Conservation (phyloP, 2,329 filamentous ascomycete species). For the Chalaropsis ovoidea region DNA sequence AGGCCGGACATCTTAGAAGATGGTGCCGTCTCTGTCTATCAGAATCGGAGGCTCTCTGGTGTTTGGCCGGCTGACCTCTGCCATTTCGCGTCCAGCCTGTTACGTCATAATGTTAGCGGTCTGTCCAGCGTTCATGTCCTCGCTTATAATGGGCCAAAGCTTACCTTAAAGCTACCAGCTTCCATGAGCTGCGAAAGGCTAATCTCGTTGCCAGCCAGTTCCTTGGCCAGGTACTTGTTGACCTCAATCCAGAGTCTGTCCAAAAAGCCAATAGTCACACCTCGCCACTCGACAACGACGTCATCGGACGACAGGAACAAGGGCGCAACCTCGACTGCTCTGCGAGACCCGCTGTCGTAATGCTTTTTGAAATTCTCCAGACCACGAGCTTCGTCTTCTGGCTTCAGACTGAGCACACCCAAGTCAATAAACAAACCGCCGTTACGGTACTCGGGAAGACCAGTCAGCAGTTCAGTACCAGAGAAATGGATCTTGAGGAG, state of each 20-base stretch:
- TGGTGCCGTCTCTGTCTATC: slow-evolving; percentile 90
- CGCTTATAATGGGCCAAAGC: slow-evolving; percentile 27
- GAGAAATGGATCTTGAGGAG: slow-evolving; percentile 72
- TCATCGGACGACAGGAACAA: slow-evolving; percentile 52
- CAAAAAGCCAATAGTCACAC: slow-evolving; percentile 50
- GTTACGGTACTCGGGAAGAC: slow-evolving; percentile 84
- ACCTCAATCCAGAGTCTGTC: slow-evolving; percentile 45
- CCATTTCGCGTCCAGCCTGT: slow-evolving; percentile 84
- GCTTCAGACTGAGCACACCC: slow-evolving; percentile 67
- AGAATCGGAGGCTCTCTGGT: slow-evolving; percentile 95
- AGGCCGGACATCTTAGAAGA: slow-evolving; percentile 45
- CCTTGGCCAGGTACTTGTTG: slow-evolving; percentile 52
- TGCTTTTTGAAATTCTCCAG: slow-evolving; percentile 54
- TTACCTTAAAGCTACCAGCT: slow-evolving; percentile 94
- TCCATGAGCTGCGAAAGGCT: slow-evolving; percentile 82
- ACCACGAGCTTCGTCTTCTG: slow-evolving; percentile 58
- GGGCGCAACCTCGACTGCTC: slow-evolving; percentile 45
- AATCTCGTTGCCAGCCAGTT: slow-evolving; percentile 60
- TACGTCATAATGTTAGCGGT: not conserved
- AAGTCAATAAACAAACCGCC: slow-evolving; percentile 80
- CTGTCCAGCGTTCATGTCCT: not conserved
- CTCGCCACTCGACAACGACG: slow-evolving; percentile 57
- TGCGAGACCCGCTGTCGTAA: slow-evolving; percentile 59
- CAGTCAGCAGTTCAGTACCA: slow-evolving; percentile 71
- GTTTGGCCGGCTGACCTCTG: slow-evolving; percentile 88